Conservation (phyloP, 1,284 basidiomycete species). For the Entoloma clypeatum region DNA sequence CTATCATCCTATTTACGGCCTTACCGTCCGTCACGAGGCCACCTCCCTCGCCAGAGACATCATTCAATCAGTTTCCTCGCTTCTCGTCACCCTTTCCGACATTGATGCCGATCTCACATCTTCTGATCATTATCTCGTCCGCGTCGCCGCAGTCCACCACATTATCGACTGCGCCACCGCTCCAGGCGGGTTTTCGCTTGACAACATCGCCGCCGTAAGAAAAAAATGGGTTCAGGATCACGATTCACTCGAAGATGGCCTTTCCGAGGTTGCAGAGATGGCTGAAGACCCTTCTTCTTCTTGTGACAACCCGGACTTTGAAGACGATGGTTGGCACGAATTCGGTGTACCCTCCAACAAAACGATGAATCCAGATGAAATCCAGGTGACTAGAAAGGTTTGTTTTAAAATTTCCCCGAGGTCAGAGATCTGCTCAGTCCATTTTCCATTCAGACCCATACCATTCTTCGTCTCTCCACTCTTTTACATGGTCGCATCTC, state of each 20-base stretch:
- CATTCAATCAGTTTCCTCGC: constrained; percentile 29
- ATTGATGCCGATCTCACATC: constrained; percentile 21
- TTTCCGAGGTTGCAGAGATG: constrained; percentile 56
- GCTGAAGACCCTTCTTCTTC: constrained; percentile 36
- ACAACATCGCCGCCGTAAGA: constrained; percentile 58
- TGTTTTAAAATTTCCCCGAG: constrained; percentile 13
- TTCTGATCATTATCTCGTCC: constrained; percentile 51
- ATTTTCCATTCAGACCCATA: constrained; percentile 42
- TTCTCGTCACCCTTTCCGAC: constrained; percentile 35
- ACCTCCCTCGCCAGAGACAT: constrained; percentile 41
- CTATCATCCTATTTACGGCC: constrained; percentile 50
- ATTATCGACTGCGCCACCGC: constrained; percentile 52
- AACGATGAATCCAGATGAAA: constrained; percentile 41
- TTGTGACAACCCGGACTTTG: constrained; percentile 28
- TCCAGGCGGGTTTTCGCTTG: constrained; percentile 44
- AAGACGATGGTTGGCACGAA: constrained; percentile 65
- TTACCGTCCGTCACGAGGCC: constrained; percentile 50
- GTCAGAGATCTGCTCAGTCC: constrained; percentile 8
- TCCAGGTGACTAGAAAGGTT: constrained; percentile 51
- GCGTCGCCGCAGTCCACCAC: constrained; percentile 62
- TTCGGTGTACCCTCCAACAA: constrained; percentile 45
- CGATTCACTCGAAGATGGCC: constrained; percentile 57
- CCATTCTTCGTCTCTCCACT: constrained; percentile 54
- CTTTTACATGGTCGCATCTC: constrained; percentile 60
- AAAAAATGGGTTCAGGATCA: constrained; percentile 54